These are phyloP conservation scores for Capsicum rhomboideum DNA, from an alignment of 257 asterid species.

Conservation along the genomic window DNA sequence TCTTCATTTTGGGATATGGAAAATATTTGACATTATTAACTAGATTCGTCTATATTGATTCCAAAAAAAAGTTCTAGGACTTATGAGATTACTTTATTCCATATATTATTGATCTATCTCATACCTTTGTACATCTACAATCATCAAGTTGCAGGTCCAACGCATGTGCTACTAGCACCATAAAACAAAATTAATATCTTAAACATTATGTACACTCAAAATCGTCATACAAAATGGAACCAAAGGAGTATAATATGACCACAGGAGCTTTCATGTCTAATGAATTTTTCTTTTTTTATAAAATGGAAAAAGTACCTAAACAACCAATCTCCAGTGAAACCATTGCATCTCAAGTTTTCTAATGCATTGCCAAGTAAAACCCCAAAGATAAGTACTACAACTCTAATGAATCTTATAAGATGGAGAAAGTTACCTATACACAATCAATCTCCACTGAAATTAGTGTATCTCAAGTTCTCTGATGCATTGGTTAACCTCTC, in stretches of 20 bases:
- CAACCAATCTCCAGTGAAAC: slow-evolving; percentile 40
- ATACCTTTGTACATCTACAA: not conserved
- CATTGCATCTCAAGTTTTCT: slow-evolving; percentile 34
- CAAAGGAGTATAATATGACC: not conserved
- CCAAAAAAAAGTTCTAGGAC: not conserved
- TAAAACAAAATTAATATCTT: not conserved
- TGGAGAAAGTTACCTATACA: slow-evolving; percentile 6
- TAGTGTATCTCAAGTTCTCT: slow-evolving; percentile 38
- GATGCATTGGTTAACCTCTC: slow-evolving; percentile 48
- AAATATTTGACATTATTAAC: not conserved
- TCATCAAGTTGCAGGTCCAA: not conserved
- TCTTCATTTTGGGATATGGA: not conserved
- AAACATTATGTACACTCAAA: not conserved
- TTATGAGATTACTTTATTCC: not conserved
- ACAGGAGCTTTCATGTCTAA: not conserved
- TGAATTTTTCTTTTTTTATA: not conserved
- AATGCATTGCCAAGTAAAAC: slow-evolving; percentile 19
- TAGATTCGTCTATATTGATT: not conserved
- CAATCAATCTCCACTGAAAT: slow-evolving; percentile 43
- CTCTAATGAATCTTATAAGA: not conserved
- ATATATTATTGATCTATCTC: not conserved
- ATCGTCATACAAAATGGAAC: not conserved
- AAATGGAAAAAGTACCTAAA: not conserved
- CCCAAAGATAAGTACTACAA: not conserved
- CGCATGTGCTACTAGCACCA: not conserved